These are phyloP conservation scores for Stipa capillata DNA, from an alignment of 176 grass and related monocot genomes.

Conservation along the genomic window DNA sequence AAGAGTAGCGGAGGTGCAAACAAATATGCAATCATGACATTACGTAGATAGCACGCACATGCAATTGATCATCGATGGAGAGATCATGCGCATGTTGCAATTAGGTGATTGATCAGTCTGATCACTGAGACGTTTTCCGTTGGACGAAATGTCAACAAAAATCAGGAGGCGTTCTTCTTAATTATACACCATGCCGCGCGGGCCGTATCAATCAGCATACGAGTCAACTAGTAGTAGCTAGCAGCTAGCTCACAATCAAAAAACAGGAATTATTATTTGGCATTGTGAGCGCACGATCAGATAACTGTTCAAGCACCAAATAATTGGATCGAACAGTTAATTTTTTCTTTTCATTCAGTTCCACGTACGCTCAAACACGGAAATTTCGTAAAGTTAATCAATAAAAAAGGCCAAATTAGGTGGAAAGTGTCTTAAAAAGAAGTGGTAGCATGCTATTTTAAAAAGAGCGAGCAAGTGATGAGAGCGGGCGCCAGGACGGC, in stretches of 20 bases:
- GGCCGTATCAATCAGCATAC: not conserved
- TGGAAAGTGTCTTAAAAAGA: not conserved
- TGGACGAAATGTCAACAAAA: conserved; percentile 9
- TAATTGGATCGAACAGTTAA: not conserved
- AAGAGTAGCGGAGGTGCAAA: not conserved
- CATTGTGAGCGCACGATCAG: not conserved
- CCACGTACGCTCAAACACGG: too few relatives aligned
- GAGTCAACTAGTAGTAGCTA: not conserved
- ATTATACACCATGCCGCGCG: not conserved
- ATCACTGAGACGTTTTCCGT: not conserved
- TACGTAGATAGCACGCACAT: conserved; percentile 10
- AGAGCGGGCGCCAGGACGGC: not conserved
- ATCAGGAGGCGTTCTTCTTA: not conserved
- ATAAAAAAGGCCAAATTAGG: not conserved
- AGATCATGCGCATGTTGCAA: not conserved
- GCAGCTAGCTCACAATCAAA: not conserved
- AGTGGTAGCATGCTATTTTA: too few relatives aligned
- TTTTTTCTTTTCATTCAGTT: not conserved
- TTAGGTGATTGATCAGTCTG: not conserved
- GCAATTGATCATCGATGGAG: not conserved
- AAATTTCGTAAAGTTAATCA: not conserved
- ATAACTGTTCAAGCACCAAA: too few relatives aligned
- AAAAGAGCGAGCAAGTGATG: not conserved
- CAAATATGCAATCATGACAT: conserved; percentile 4
- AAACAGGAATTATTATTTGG: too few relatives aligned